Base-by-base conservation (phyloP, 768 basidiomycete genomes). In the Agaricus subrufescens region DNA sequence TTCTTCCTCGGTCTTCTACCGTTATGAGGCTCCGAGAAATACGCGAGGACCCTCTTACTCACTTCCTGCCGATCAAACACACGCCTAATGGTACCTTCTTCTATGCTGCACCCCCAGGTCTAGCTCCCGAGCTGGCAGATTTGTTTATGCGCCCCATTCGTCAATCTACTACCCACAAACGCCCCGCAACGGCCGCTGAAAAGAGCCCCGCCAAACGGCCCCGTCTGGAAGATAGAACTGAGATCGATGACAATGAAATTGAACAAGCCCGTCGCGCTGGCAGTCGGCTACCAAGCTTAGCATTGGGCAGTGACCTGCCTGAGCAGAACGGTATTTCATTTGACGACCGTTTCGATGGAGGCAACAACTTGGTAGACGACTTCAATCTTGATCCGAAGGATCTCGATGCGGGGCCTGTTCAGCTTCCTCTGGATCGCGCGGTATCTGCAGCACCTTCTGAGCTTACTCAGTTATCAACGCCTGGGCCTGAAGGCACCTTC, bases 11-110 rank as follows among this genome's bases (percentile, higher is more conserved):
- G 15, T 94, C 94, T 2, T 75, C 90, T 2, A 75, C 91, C 46
- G 83, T 95, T 53, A 87, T 95, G 84, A 86, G 90, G 30, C 80
- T 98, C 15, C 77, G 91, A 53, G 86, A 91, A 63, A 91, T 97
- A 61, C 83, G 89, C 27, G 83, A 87, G 9, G 90, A 97, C 63
- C 94, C 94, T 25, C 70, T 90, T 4, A 75, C 85, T 7, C 86
- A 94, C 68, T 98, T 94, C 74, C 72, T 97, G 46, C 94, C 95
- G 9, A 90, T 87, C 2, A 85, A 85, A 61, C 73, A 76, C n/a
- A 88, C 85, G 1, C 76, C 82, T 14, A 78, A 83, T n/a, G 86
- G 86, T 27, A 82, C 79, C 2, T 87, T 87, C 65, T 87, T 95
- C 70, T 90, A 81, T 63, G 89, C 87, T 45, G 94, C 89, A 0